Evolutionary conservation across 1,284 basidiomycete genomes (phyloP), one percentile per base, ranked within the genome.

Genomic region (Rhodotorula sp.): DNA sequence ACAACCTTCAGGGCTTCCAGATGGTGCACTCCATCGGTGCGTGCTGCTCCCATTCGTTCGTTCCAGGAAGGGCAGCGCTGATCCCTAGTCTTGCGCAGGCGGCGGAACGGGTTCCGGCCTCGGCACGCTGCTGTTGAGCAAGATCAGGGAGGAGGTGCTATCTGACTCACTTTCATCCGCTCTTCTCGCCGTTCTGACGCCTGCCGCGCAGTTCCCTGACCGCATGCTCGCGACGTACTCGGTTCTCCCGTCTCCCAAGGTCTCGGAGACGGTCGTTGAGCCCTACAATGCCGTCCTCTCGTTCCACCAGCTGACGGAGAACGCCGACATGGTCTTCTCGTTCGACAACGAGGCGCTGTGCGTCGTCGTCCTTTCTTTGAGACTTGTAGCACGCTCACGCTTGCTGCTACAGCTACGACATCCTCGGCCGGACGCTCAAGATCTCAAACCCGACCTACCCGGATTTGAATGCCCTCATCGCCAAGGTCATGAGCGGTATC

Each of bases 201-300:
- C 19, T 22, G n/a, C 22, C 37, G 22, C 27, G 29, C 41, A 60
- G 48, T 69, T 65, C 57, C 67, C 80, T 71, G 79, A 81, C 80
- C 79, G 94, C 71, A 97, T 97, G 91, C 85, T 97, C 68, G 87
- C 92, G 29, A 97, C 95, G 0, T 98, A 93, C 81, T 96, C 93
- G 1, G 86, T 97, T 70, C 84, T 97, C 32, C 95, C 95, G 3
- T 92, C 92, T 48, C 94, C 95, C 5, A 94, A 93, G 82, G 92
- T 97, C 12, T 96, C 94, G 1, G 95, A 97, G 82, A 97, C 95
- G 1, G 89, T 97, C 66, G 93, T 97, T 50, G 95, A 63, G 37
- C 97, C 83, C 17, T 97, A 97, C 83, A 97, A 97, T 81, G 89
- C 93, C 5, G 85, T 94, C 62, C 87, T 98, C 22, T 93, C 94